Percentiles rank a stretch among this genome's conserved stretches.
phyloP scores from a whole-genome alignment of 495 filamentous ascomycete genomes.

The Penicillium subrubescens region DNA sequence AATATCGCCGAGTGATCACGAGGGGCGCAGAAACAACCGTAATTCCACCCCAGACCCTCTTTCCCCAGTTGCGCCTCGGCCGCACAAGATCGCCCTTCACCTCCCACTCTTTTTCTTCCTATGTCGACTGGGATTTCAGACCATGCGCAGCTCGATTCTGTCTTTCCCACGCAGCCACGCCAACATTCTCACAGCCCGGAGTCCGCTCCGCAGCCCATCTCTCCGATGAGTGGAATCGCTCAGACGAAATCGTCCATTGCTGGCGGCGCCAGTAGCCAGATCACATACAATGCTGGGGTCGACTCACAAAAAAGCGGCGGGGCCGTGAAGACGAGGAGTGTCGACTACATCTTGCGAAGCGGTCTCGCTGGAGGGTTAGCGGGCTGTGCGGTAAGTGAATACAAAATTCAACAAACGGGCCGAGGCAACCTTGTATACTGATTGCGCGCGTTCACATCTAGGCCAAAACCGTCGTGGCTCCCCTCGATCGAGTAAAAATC shows the following conservation, averaged over 20 bases:
- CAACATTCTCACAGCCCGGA: slow-evolving; percentile 17
- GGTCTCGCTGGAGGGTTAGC: slow-evolving; percentile 86
- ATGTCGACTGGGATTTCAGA: slow-evolving; percentile 37
- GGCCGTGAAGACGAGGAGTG: slow-evolving; percentile 62
- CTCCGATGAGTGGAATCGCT: slow-evolving; percentile 42
- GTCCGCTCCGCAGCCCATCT: slow-evolving; percentile 19
- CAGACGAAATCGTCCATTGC: slow-evolving; percentile 30
- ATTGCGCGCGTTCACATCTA: slow-evolving; percentile 33
- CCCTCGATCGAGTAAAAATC: slow-evolving; percentile 97
- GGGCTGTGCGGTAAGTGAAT: slow-evolving; percentile 73
- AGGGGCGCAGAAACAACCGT: slow-evolving; percentile 21
- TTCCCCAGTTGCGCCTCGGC: slow-evolving; percentile 21
- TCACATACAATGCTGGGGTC: slow-evolving; percentile 6
- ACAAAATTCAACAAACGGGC: background rate
- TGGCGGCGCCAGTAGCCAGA: slow-evolving; percentile 19
- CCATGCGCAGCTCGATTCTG: slow-evolving; percentile 31
- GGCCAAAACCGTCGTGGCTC: slow-evolving; percentile 95
- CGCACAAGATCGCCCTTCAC: slow-evolving; percentile 14
- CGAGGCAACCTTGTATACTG: slow-evolving; percentile 1
- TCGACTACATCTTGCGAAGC: slow-evolving; percentile 79
- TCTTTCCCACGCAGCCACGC: slow-evolving; percentile 10
- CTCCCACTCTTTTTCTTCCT: slow-evolving; percentile 10
- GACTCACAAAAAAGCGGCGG: slow-evolving; percentile 21
- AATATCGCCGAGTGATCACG: slow-evolving; percentile 36
- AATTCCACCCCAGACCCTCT: slow-evolving; percentile 28